Base-by-base conservation (phyloP, 345 rosid genomes). In the Erysimum cheiranthoides region DNA sequence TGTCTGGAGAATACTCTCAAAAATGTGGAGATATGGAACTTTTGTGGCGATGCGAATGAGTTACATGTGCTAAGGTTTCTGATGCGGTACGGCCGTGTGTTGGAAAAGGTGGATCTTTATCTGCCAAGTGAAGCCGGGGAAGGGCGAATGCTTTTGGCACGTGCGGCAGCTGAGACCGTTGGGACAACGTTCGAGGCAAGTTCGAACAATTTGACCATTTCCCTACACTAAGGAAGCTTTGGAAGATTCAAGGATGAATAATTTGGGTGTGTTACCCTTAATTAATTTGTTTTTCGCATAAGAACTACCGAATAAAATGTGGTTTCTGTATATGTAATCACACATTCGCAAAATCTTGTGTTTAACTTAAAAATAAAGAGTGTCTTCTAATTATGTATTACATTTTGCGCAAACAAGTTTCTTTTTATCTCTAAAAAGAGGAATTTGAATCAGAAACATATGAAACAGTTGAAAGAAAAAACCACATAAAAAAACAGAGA, bases 101-200 rank as follows among this genome's bases (percentile, higher is more conserved):
- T 60, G 4, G 46, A 59, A 5, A 1, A 5, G 7, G 30, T 35
- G 0, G 45, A 59, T 5, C 6, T 59, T 0, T 59, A 59, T 2
- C 1, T 8, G 1, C 61, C 49, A 1, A 6, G 2, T 39, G 67
- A 8, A 6, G 3, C 10, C 10, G 0, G 4, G 0, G n/a, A 4
- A 0, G 0, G 0, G 0, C 1, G 8, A 0, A 11, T 9, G 25
- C 1, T 2, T 0, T 1, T 5, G 7, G 35, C 32, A 5, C 61
- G n/a, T 12, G n/a, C 3, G 0, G 3, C 18, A 2, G 18, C 13
- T 1, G 2, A 5, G 0, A 50, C 0, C 4, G 8, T 73, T 0
- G 11, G 16, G 3, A 54, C 13, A 0, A 9, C 0, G 6, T 21
- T 2, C 2, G 5, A 12, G 5, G 28, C 10, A 3, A 0, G 5